Evolutionary conservation across 2,329 filamentous ascomycete genomes (phyloP).

Genomic region (Alternaria atra): DNA sequence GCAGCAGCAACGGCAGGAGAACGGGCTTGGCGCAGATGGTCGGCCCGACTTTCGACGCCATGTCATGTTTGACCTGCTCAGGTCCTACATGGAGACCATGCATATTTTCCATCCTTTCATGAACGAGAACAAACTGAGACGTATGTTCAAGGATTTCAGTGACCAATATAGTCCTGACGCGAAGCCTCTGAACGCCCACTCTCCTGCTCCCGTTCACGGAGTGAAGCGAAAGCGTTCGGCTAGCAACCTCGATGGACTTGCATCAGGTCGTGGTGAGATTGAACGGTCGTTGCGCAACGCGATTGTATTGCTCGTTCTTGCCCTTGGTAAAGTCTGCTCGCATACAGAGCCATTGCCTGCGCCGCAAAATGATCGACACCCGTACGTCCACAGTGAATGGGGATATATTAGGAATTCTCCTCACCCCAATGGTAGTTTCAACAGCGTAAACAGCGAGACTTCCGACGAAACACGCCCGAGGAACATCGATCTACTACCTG

Average conservation of each 20-base stretch:
- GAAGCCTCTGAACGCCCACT: slow-evolving; percentile 28
- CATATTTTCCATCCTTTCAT: slow-evolving; percentile 72
- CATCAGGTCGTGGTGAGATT: slow-evolving; percentile 33
- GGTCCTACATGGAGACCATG: slow-evolving; percentile 67
- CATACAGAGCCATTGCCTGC: slow-evolving; percentile 60
- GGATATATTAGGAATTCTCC: slow-evolving; percentile 47
- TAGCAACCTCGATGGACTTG: slow-evolving; percentile 37
- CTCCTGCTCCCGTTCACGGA: slow-evolving; percentile 30
- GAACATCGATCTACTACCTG: slow-evolving; percentile 88
- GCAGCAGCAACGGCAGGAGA: slow-evolving; percentile 31
- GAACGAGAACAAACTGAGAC: slow-evolving; percentile 61
- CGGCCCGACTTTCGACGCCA: slow-evolving; percentile 62
- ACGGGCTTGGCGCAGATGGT: slow-evolving; percentile 63
- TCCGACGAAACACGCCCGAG: slow-evolving; percentile 49
- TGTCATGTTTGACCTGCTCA: slow-evolving; percentile 61
- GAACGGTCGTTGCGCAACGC: slow-evolving; percentile 66
- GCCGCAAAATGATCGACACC: slow-evolving; percentile 61
- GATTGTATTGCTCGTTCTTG: slow-evolving; percentile 81
- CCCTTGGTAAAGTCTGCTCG: slow-evolving; percentile 83
- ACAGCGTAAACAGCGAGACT: slow-evolving; percentile 39
- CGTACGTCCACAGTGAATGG: slow-evolving; percentile 28
- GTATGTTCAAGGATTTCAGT: slow-evolving; percentile 61
- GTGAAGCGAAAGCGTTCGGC: slow-evolving; percentile 48
- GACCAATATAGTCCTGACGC: slow-evolving; percentile 46
- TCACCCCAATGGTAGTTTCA: slow-evolving; percentile 48